A percentile compares a stretch with the other conserved stretches of the same genome.
Evolutionary conservation across 768 basidiomycete genomes (phyloP).

Genomic region (Boletus reticuloceps): DNA sequence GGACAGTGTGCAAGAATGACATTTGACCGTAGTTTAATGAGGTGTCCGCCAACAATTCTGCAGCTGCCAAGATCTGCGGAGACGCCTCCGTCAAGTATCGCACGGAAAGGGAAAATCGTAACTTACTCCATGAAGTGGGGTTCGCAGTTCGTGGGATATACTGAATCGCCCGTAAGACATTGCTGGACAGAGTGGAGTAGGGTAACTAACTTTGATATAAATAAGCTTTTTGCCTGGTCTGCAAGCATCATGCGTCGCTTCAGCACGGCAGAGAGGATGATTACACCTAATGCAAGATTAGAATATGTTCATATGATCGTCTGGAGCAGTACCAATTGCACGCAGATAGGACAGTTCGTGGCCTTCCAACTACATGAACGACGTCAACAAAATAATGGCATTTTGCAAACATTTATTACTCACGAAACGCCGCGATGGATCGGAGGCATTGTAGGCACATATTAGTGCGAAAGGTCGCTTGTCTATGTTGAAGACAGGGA

Average conservation of each 20-base stretch:
- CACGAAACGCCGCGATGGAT: constrained; percentile 79
- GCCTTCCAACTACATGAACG: constrained; percentile 65
- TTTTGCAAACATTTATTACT: constrained; percentile 19
- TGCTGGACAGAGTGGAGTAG: not conserved
- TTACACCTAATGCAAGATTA: constrained; percentile 55
- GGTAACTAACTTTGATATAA: constrained; percentile 78
- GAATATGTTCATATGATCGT: not conserved
- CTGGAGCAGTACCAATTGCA: constrained; percentile 62
- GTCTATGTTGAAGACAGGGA: constrained; percentile 92
- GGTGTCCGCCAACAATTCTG: constrained; percentile 87
- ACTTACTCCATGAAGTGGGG: constrained; percentile 85
- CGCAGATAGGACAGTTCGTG: constrained; percentile 89
- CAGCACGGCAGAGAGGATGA: constrained; percentile 89
- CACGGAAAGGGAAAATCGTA: not conserved
- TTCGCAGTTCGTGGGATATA: constrained; percentile 88
- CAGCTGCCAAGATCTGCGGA: constrained; percentile 78
- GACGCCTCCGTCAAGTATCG: not conserved
- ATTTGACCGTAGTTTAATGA: constrained; percentile 74
- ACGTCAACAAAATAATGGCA: constrained; percentile 6
- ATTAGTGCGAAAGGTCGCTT: constrained; percentile 88
- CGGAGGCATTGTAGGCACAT: constrained; percentile 86
- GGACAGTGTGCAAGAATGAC: constrained; percentile 89
- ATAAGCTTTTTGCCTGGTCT: constrained; percentile 89
- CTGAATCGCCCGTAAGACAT: constrained; percentile 37
- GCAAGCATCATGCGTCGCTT: constrained; percentile 92